A percentile compares a stretch with the other conserved stretches of the same genome.
Evolutionary conservation across 192 early-diverging fungal genomes (phyloP).

Genomic region (Coemansia sp.): DNA sequence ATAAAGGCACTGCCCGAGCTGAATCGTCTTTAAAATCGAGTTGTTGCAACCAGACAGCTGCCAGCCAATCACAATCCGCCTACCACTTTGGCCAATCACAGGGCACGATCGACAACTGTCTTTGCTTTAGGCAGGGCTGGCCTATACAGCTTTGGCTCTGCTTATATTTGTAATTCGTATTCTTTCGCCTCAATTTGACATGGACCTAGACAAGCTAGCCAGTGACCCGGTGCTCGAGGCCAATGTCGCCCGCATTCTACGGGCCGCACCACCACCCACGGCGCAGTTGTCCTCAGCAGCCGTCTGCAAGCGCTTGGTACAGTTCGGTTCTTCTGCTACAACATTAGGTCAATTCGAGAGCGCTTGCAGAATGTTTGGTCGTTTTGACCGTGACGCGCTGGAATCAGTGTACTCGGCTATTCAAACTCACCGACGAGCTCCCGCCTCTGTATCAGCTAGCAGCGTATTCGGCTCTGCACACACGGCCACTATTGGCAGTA

Average conservation of each 20-base stretch:
- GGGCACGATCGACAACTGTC: background rate
- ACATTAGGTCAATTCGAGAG: conserved; percentile 36
- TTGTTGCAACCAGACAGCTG: background rate
- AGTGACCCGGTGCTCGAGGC: conserved; percentile 31
- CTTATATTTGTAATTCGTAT: conserved; percentile 5
- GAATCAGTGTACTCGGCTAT: conserved; percentile 27
- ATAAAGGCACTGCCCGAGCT: conserved; percentile 20
- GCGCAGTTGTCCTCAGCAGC: conserved; percentile 25
- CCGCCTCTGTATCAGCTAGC: background rate
- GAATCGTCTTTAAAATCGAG: conserved; percentile 20
- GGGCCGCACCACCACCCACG: conserved; percentile 14
- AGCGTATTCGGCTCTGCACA: conserved; percentile 25
- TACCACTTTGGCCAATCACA: conserved; percentile 13
- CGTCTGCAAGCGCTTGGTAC: conserved; percentile 40
- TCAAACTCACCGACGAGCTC: conserved; percentile 14
- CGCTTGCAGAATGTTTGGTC: conserved; percentile 53
- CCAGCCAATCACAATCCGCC: conserved; percentile 21
- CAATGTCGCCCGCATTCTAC: conserved; percentile 26
- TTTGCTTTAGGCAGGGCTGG: background rate
- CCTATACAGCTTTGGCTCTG: background rate
- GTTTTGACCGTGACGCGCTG: conserved; percentile 36
- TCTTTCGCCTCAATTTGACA: conserved; percentile 6
- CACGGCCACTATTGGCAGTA: background rate
- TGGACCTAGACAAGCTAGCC: conserved; percentile 33
- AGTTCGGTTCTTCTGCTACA: conserved; percentile 30